Percentiles rank a stretch among this genome's conserved stretches.
These are phyloP conservation scores for Backusella liffmaniae DNA, from an alignment of 192 early-diverging fungal species.

Conservation along the genomic window DNA sequence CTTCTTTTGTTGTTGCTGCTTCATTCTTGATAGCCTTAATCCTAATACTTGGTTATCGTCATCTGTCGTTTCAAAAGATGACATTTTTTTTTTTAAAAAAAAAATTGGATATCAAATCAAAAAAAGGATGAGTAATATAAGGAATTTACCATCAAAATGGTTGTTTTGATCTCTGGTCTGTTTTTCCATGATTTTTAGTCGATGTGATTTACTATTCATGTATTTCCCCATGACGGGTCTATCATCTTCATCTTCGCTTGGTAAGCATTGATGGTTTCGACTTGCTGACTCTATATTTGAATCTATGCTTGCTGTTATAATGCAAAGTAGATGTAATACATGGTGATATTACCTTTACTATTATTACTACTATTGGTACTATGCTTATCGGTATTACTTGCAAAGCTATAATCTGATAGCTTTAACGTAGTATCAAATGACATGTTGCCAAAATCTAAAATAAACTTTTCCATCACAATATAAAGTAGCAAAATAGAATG, in stretches of 20 bases:
- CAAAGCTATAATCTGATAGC: background rate
- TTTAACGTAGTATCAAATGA: background rate
- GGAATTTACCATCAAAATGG: background rate
- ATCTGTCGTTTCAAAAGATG: background rate
- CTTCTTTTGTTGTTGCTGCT: background rate
- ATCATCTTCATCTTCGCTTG: background rate
- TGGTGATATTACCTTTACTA: background rate
- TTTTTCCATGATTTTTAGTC: background rate
- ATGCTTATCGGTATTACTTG: background rate
- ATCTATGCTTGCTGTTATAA: background rate
- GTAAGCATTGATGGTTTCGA: background rate
- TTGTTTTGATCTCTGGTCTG: background rate
- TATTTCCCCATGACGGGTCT: background rate
- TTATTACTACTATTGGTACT: background rate
- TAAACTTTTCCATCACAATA: constrained; percentile 1
- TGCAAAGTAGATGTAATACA: background rate
- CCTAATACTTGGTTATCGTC: background rate
- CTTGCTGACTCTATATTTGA: background rate
- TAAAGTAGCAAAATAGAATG: background rate
- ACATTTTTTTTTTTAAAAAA: no score
- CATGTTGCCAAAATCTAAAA: background rate
- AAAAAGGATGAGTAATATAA: no score
- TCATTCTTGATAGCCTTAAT: background rate
- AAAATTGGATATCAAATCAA: background rate
- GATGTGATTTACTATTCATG: background rate